These are phyloP conservation scores for Orbilia javanica DNA, from an alignment of 2,329 filamentous ascomycete genomes.

Conservation along the genomic window DNA sequence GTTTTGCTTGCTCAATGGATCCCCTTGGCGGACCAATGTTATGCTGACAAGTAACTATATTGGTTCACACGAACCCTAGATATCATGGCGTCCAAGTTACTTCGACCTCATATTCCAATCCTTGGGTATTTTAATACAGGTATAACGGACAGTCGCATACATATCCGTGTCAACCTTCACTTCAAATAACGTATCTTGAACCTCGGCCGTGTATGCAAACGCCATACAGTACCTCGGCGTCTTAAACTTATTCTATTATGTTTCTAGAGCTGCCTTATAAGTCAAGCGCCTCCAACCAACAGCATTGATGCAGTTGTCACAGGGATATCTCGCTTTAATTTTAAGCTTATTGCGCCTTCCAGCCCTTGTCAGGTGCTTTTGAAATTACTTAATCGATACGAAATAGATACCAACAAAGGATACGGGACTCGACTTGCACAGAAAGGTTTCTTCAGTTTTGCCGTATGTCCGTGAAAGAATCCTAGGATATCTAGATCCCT, in stretches of 20 bases:
- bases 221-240: not conserved
- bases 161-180: too few species aligned
- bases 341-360: conserved; percentile 20
- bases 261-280: not conserved
- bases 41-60: too few species aligned
- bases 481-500: conserved; percentile 16
- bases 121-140: too few species aligned
- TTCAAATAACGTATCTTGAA: too few species aligned
- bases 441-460: too few species aligned
- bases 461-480: too few species aligned
- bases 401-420: not conserved
- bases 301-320: not conserved
- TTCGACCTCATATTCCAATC: not conserved
- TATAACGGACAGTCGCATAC: too few species aligned
- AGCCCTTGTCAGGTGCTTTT: not conserved
- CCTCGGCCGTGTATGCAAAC: too few species aligned
- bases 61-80: not conserved
- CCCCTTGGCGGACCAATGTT: too few species aligned
- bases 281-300: conserved; percentile 11
- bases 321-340: conserved; percentile 5
- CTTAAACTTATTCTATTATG: not conserved
- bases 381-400: conserved; percentile 2
- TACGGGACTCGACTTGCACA: not conserved
- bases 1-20: too few species aligned
- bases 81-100: not conserved